phyloP scores from a whole-genome alignment of 495 filamentous ascomycete species.

The Thermochaetoides thermophila region DNA sequence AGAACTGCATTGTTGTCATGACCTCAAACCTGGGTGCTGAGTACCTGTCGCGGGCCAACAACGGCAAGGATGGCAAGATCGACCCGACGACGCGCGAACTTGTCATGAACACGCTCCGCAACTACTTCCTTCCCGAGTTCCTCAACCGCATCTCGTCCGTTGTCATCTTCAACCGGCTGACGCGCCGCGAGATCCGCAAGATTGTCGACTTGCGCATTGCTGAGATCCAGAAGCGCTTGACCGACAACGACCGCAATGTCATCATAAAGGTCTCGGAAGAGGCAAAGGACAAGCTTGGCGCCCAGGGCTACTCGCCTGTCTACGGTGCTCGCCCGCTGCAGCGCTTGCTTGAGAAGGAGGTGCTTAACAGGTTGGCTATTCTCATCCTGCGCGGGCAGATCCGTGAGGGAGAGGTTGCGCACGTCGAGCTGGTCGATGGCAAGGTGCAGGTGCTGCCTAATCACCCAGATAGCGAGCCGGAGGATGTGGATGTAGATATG shows the following conservation, averaged over 20 bases:
- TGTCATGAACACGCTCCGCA: conserved; percentile 75
- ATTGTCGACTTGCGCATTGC: conserved; percentile 83
- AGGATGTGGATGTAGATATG: conserved; percentile 51
- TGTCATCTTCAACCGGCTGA: conserved; percentile 97
- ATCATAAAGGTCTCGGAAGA: conserved; percentile 58
- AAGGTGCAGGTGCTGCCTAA: conserved; percentile 72
- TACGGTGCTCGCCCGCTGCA: conserved; percentile 85
- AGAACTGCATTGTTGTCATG: conserved; percentile 98
- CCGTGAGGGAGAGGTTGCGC: conserved; percentile 68
- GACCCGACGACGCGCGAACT: conserved; percentile 75
- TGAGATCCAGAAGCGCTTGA: conserved; percentile 83
- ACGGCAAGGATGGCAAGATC: conserved; percentile 67
- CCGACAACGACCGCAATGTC: conserved; percentile 67
- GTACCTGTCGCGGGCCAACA: conserved; percentile 65
- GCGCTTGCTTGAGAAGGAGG: conserved; percentile 87
- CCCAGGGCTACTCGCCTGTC: conserved; percentile 78
- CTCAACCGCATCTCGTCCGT: conserved; percentile 88
- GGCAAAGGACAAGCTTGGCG: conserved; percentile 80
- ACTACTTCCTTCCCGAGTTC: conserved; percentile 97
- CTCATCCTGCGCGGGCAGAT: conserved; percentile 75
- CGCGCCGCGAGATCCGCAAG: conserved; percentile 71
- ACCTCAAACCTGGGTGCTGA: conserved; percentile 94
- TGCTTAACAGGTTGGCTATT: conserved; percentile 83
- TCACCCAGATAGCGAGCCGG: conserved; percentile 46
- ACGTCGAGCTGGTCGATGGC: conserved; percentile 55